A percentile compares a stretch with the other conserved stretches of the same genome.
Conservation (phyloP, 2,329 filamentous ascomycete species). For the Phoma sp. region DNA sequence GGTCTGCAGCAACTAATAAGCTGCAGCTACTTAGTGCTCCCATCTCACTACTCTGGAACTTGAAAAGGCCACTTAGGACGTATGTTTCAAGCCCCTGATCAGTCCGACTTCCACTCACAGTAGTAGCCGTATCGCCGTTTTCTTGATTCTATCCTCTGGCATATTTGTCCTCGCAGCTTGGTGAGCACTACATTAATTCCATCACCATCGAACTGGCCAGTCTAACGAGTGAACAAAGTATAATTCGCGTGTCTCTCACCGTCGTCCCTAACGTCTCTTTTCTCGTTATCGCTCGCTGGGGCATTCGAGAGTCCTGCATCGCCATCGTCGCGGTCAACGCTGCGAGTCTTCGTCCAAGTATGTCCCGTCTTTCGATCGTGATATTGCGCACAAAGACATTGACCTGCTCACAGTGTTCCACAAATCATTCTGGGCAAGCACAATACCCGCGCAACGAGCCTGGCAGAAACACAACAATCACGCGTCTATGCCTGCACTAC, state of each 20-base stretch:
- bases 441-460: neutral
- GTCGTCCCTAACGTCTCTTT: constrained; percentile 18
- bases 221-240: neutral
- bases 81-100: neutral
- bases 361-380: neutral
- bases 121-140: constrained; percentile 9
- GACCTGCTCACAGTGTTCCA: constrained; percentile 9
- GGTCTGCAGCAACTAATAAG: neutral
- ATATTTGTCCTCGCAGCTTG: constrained; percentile 22
- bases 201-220: rapidly evolving
- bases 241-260: constrained; percentile 21
- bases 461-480: constrained; percentile 3
- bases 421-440: constrained; percentile 3
- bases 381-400: neutral
- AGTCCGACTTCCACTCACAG: neutral
- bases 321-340: constrained; percentile 22
- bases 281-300: constrained; percentile 24
- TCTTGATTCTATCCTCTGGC: constrained; percentile 20
- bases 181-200: neutral
- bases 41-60: constrained; percentile 22
- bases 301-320: constrained; percentile 21
- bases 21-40: constrained; percentile 17
- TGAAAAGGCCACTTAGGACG: constrained; percentile 18
- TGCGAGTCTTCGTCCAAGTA: constrained; percentile 18
- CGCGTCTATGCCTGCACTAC: neutral